Conservation (phyloP, 768 basidiomycete genomes). For the Trametes sanguinea region DNA sequence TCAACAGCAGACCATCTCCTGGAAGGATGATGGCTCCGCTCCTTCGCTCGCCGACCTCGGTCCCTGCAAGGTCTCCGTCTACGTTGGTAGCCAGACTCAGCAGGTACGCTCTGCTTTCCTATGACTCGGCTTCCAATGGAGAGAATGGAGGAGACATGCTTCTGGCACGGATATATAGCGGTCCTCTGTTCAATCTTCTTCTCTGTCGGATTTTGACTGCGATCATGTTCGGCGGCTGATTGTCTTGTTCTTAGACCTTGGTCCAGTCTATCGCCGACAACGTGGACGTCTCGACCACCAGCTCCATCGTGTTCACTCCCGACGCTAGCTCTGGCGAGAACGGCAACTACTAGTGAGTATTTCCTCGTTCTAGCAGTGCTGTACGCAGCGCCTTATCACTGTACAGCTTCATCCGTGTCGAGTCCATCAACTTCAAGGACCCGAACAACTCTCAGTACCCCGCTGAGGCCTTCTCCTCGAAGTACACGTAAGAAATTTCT, state of each 20-base stretch:
- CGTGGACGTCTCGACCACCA: conserved; percentile 53
- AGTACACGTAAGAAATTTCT: conserved; percentile 78
- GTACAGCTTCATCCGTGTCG: conserved; percentile 74
- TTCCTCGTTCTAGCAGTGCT: too few relatives aligned
- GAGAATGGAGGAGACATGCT: too few relatives aligned
- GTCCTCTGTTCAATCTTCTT: too few relatives aligned
- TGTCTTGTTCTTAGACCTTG: conserved; percentile 45
- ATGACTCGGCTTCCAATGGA: too few relatives aligned
- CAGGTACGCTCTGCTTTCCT: conserved; percentile 47
- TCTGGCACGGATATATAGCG: too few relatives aligned
- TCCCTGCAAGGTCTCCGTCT: conserved; percentile 54
- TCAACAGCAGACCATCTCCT: conserved; percentile 49
- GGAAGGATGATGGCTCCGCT: conserved; percentile 54
- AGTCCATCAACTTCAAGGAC: conserved; percentile 59
- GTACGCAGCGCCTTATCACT: neutral
- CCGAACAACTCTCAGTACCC: conserved; percentile 52
- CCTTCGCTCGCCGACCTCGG: conserved; percentile 59
- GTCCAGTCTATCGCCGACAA: conserved; percentile 53
- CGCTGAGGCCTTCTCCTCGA: conserved; percentile 74
- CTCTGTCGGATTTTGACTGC: neutral
- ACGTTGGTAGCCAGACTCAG: conserved; percentile 57
- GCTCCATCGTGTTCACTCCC: conserved; percentile 53
- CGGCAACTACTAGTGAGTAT: conserved; percentile 53
- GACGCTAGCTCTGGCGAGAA: conserved; percentile 56
- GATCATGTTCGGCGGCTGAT: neutral